phyloP scores from a whole-genome alignment of 805 yeast genomes.

The Millerozyma miso region DNA sequence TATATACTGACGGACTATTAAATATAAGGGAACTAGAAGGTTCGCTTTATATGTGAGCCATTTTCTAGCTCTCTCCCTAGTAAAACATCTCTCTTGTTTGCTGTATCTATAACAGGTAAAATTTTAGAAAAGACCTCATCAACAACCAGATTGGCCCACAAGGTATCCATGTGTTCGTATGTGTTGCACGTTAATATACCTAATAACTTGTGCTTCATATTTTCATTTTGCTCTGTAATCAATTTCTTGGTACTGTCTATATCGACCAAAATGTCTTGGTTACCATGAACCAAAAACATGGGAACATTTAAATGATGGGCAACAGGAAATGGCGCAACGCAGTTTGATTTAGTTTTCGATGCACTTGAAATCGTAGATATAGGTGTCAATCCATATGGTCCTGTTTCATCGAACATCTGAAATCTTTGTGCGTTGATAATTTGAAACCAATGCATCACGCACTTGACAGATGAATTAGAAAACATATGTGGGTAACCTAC shows the following conservation, averaged over 20 bases:
- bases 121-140: constrained; percentile 21
- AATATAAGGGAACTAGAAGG: background rate
- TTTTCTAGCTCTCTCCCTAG: background rate
- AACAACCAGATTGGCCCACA: constrained; percentile 25
- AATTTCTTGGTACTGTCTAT: constrained; percentile 19
- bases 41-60: background rate
- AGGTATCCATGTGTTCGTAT: constrained; percentile 31
- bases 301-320: constrained; percentile 25
- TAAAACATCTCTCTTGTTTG: background rate
- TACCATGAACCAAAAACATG: constrained; percentile 27
- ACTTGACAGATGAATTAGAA: constrained; percentile 25
- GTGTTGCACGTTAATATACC: constrained; percentile 17
- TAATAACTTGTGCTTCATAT: constrained; percentile 17
- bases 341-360: constrained; percentile 14
- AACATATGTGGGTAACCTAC: constrained; percentile 30
- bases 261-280: constrained; percentile 25
- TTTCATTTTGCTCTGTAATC: constrained; percentile 19
- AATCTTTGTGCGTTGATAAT: constrained; percentile 24
- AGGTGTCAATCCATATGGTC: constrained; percentile 18
- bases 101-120: constrained; percentile 8
- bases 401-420: constrained; percentile 31
- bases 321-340: constrained; percentile 26
- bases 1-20: background rate
- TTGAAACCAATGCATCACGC: constrained; percentile 30
- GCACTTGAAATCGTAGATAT: constrained; percentile 14